Evolutionary conservation across 331 rosid species (phyloP).

Genomic region (Pyracantha coccinea): DNA sequence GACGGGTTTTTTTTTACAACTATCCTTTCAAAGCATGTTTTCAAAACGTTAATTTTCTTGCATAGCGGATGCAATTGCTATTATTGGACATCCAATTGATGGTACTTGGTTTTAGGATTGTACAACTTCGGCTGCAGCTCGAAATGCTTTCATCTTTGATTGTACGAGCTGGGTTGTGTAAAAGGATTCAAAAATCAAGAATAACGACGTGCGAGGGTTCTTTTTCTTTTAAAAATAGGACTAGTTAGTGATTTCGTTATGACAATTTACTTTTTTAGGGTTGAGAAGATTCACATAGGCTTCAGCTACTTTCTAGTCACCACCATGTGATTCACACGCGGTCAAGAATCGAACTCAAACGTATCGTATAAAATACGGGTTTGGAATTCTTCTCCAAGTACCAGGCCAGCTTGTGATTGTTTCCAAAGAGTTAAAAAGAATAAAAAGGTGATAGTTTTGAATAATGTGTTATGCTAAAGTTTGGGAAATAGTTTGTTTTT

Average conservation of each 20-base stretch:
- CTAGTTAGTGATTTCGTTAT: fast-evolving
- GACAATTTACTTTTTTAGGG: fast-evolving
- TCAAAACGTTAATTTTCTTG: not conserved
- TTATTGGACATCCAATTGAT: not conserved
- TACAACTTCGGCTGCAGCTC: not conserved
- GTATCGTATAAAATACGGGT: too few species aligned
- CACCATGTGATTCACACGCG: too few species aligned
- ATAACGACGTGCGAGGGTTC: too few species aligned
- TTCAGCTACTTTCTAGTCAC: fast-evolving
- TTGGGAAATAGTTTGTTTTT: not conserved
- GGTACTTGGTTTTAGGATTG: too few species aligned
- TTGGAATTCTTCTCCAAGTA: too few species aligned
- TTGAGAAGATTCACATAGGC: too few species aligned
- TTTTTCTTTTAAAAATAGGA: too few species aligned
- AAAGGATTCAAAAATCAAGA: too few species aligned
- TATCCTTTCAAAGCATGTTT: not conserved
- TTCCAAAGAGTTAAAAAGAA: too few species aligned
- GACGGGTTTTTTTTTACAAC: not conserved
- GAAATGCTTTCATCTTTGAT: not conserved
- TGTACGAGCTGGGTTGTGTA: not conserved
- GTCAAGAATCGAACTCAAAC: fast-evolving
- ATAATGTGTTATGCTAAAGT: not conserved
- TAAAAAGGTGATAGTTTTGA: too few species aligned
- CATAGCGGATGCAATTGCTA: not conserved
- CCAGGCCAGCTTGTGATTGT: too few species aligned